Evolutionary conservation across 805 yeast species (phyloP).

Genomic region (Myxozyma geophila): DNA sequence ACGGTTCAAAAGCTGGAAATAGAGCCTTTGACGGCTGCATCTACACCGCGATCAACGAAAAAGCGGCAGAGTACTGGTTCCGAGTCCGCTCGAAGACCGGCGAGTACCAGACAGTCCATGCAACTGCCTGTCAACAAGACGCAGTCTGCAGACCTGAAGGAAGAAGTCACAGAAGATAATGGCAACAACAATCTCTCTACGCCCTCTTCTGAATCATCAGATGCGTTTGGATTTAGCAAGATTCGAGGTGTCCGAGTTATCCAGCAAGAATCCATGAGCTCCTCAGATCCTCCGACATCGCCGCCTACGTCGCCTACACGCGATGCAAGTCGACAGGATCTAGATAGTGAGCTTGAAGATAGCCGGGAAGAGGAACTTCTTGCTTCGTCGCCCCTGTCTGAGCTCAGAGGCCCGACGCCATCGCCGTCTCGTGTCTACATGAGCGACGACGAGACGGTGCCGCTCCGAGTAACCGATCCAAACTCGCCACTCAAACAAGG

Average conservation of each 20-base stretch:
- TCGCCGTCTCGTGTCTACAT: constrained; percentile 9
- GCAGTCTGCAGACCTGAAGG: too few species aligned
- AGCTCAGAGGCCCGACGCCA: background rate
- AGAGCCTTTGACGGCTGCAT: too few species aligned
- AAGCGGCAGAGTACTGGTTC: too few species aligned
- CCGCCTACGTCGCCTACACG: background rate
- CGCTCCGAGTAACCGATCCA: background rate
- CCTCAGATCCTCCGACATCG: constrained; percentile 1
- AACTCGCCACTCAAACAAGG: constrained; percentile 3
- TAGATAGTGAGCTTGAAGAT: background rate
- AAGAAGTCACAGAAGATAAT: background rate
- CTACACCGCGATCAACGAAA: too few species aligned
- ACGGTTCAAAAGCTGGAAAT: too few species aligned
- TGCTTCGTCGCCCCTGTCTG: constrained; percentile 12
- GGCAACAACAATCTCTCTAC: constrained; percentile 9
- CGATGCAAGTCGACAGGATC: background rate
- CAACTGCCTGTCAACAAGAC: too few species aligned
- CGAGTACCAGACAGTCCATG: too few species aligned
- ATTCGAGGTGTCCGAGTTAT: constrained; percentile 21
- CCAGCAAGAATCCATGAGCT: background rate
- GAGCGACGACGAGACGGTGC: background rate
- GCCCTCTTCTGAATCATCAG: constrained; percentile 24
- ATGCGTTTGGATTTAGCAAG: constrained; percentile 30
- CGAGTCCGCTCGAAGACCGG: too few species aligned
- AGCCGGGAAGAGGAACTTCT: background rate